phyloP scores from a whole-genome alignment of 192 early-diverging fungal genomes.

The Funneliformis mosseae region DNA sequence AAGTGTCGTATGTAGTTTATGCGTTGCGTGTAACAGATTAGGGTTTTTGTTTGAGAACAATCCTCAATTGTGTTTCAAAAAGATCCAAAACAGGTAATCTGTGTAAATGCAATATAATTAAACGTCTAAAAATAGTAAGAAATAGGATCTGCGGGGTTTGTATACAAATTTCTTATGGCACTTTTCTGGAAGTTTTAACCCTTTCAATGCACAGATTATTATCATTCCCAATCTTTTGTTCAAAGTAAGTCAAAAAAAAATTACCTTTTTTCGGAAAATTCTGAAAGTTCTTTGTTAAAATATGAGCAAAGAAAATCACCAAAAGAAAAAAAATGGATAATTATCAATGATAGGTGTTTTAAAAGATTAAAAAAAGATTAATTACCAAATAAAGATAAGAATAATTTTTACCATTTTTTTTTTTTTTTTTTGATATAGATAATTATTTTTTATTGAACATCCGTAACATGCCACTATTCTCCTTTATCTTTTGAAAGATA shows the following conservation, averaged over 20 bases:
- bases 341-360: not conserved
- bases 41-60: too few species aligned
- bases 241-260: not conserved
- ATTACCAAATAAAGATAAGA: not conserved
- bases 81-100: too few species aligned
- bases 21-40: too few species aligned
- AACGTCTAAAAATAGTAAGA: too few species aligned
- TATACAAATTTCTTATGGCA: not conserved
- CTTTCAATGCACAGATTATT: too few species aligned
- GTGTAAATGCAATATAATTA: too few species aligned
- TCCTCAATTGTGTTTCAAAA: too few species aligned
- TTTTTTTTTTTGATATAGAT: too few species aligned
- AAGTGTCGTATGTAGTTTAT: too few species aligned
- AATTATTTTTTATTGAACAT: not conserved
- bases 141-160: too few species aligned
- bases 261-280: not conserved
- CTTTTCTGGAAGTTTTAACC: not conserved
- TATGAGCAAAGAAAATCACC: not conserved
- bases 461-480: not conserved
- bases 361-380: not conserved
- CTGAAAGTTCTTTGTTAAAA: not conserved
- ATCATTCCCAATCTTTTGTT: too few species aligned
- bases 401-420: not conserved
- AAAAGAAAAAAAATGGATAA: not conserved
- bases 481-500: not conserved